Evolutionary conservation across 768 basidiomycete genomes (phyloP).

Genomic region (Polyporus arcularius): DNA sequence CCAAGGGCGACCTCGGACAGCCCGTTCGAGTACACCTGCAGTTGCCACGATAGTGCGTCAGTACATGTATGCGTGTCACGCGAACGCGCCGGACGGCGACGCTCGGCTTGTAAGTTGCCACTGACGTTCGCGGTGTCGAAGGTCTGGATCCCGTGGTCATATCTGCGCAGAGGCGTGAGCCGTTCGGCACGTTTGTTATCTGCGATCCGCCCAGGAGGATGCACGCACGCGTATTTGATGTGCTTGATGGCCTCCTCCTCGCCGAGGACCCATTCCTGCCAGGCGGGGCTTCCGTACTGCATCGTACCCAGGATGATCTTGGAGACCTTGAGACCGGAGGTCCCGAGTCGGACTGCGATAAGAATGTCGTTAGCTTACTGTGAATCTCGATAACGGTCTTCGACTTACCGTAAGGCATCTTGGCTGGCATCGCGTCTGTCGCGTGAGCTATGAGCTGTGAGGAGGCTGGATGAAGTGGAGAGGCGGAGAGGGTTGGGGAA

Average conservation of each 20-base stretch:
- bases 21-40: conserved; percentile 38
- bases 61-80: neutral
- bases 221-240: conserved; percentile 38
- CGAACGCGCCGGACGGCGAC: neutral
- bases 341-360: conserved; percentile 36
- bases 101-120: neutral
- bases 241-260: conserved; percentile 39
- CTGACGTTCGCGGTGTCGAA: conserved; percentile 37
- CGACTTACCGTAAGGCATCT: too few species aligned
- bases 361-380: too few species aligned
- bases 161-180: conserved; percentile 21
- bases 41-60: neutral
- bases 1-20: conserved; percentile 44
- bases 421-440: too few species aligned
- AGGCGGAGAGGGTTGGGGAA: too few species aligned
- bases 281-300: conserved; percentile 32
- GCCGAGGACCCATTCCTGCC: conserved; percentile 39
- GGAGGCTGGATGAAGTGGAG: too few species aligned
- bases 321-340: conserved; percentile 41
- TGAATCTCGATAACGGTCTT: too few species aligned
- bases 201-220: neutral
- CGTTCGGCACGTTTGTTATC: neutral
- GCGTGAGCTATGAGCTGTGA: too few species aligned
- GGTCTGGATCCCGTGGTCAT: conserved; percentile 40
- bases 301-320: conserved; percentile 39